Conservation (phyloP, 805 yeast species). For the Saccharomycopsis oosterbeekiorum region DNA sequence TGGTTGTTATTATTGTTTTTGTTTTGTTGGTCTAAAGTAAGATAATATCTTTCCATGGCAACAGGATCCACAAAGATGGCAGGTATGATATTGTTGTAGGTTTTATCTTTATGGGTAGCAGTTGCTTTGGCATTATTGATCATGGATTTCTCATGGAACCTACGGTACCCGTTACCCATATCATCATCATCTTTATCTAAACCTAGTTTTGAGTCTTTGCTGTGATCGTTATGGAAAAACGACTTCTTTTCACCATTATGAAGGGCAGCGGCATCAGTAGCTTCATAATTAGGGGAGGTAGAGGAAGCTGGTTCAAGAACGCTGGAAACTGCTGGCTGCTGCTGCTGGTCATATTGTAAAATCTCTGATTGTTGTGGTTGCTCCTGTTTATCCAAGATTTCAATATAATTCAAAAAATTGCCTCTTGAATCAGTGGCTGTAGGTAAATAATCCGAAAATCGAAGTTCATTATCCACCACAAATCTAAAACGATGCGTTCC, state of each 20-base stretch:
- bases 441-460: slow-evolving; percentile 83
- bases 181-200: slow-evolving; percentile 63
- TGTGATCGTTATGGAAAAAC: background rate
- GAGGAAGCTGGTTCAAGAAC: slow-evolving; percentile 2
- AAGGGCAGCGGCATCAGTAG: slow-evolving; percentile 14
- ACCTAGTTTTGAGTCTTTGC: slow-evolving; percentile 51
- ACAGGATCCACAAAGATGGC: slow-evolving; percentile 78
- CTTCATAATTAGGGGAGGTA: slow-evolving; percentile 24
- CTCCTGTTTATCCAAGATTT: slow-evolving; percentile 35
- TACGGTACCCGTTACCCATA: slow-evolving; percentile 71
- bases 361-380: slow-evolving; percentile 19
- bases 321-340: background rate
- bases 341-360: slow-evolving; percentile 8
- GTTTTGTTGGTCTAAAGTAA: slow-evolving; percentile 63
- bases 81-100: slow-evolving; percentile 60
- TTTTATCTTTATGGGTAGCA: slow-evolving; percentile 23
- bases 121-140: slow-evolving; percentile 19
- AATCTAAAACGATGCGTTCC: slow-evolving; percentile 92
- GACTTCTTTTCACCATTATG: slow-evolving; percentile 2
- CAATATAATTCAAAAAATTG: slow-evolving; percentile 85
- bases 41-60: slow-evolving; percentile 73
- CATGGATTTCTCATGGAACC: slow-evolving; percentile 58
- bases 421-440: slow-evolving; percentile 98
- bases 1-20: slow-evolving; percentile 45
- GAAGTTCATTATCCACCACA: slow-evolving; percentile 85